Conservation (phyloP, 257 asterid genomes). For the Gynochthodes officinalis region DNA sequence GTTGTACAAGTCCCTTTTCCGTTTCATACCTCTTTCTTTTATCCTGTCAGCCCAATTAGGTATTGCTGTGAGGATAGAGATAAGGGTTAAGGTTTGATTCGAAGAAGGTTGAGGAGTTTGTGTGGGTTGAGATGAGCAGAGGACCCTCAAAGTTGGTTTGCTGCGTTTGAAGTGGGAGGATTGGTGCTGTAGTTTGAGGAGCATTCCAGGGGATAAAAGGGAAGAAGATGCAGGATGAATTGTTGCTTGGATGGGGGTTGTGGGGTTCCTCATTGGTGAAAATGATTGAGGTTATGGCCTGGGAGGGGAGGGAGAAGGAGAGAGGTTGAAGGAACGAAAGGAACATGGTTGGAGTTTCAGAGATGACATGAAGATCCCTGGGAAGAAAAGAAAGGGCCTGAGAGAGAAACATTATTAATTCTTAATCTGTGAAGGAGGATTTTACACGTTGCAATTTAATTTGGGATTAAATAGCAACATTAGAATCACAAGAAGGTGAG, state of each 20-base stretch:
- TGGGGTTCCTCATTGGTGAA: slow-evolving; percentile 34
- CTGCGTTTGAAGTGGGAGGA: slow-evolving; percentile 28
- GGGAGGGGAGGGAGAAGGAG: slow-evolving; percentile 6
- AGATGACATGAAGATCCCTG: slow-evolving; percentile 20
- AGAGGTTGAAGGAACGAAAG: slow-evolving; percentile 15
- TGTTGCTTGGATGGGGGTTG: slow-evolving; percentile 28
- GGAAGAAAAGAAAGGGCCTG: background rate
- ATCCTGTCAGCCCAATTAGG: slow-evolving; percentile 80
- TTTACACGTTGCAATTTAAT: slow-evolving; percentile 23
- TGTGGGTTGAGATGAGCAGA: slow-evolving; percentile 38
- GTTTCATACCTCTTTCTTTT: slow-evolving; percentile 60
- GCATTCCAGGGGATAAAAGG: slow-evolving; percentile 21
- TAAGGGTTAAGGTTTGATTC: slow-evolving; percentile 27
- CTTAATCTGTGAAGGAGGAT: slow-evolving; percentile 57
- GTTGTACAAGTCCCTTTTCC: slow-evolving; percentile 55
- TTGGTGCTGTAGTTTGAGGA: slow-evolving; percentile 30
- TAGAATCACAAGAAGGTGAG: slow-evolving; percentile 4
- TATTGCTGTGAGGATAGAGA: slow-evolving; percentile 43
- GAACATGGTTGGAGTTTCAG: slow-evolving; percentile 30
- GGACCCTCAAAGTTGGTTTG: slow-evolving; percentile 26
- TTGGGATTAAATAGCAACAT: background rate
- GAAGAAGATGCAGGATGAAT: slow-evolving; percentile 43
- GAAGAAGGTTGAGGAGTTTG: slow-evolving; percentile 26
- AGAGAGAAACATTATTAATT: too few species aligned
- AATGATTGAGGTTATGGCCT: slow-evolving; percentile 23